Evolutionary conservation across 2,329 filamentous ascomycete genomes (phyloP).

Genomic region (Shiraia bambusicola): DNA sequence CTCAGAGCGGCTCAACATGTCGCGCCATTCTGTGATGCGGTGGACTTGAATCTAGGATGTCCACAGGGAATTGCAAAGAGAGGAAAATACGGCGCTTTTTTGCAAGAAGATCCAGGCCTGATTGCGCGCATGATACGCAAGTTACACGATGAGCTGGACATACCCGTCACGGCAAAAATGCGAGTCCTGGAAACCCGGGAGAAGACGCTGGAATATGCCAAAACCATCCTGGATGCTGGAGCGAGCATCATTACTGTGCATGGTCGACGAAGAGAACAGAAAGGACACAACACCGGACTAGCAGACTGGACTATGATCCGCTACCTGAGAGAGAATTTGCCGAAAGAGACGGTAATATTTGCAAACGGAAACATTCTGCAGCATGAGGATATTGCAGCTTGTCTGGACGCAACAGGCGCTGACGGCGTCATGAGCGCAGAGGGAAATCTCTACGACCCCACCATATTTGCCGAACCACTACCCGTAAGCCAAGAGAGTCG

Average conservation of each 20-base stretch:
- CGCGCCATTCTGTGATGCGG: constrained; percentile 86
- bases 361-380: constrained; percentile 94
- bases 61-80: constrained; percentile 92
- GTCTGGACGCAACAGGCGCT: constrained; percentile 79
- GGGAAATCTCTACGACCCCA: constrained; percentile 88
- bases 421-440: constrained; percentile 97
- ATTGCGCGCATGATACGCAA: constrained; percentile 80
- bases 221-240: constrained; percentile 81
- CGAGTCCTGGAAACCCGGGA: constrained; percentile 84
- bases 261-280: constrained; percentile 84
- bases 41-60: constrained; percentile 93
- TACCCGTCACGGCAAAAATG: constrained; percentile 95
- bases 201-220: constrained; percentile 83
- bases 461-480: constrained; percentile 75
- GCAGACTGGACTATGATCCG: constrained; percentile 89
- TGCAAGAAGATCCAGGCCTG: constrained; percentile 88
- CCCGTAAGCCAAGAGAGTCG: constrained; percentile 62
- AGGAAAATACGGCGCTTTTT: constrained; percentile 88
- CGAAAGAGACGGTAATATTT: constrained; percentile 87
- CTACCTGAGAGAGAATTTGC: constrained; percentile 79
- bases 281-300: constrained; percentile 90
- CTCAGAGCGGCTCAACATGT: constrained; percentile 77
- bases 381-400: constrained; percentile 72
- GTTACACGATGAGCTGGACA: constrained; percentile 73
- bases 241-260: constrained; percentile 94